Base-by-base conservation (phyloP, 2,329 filamentous ascomycete genomes). In the Aspergillus floridensis region DNA sequence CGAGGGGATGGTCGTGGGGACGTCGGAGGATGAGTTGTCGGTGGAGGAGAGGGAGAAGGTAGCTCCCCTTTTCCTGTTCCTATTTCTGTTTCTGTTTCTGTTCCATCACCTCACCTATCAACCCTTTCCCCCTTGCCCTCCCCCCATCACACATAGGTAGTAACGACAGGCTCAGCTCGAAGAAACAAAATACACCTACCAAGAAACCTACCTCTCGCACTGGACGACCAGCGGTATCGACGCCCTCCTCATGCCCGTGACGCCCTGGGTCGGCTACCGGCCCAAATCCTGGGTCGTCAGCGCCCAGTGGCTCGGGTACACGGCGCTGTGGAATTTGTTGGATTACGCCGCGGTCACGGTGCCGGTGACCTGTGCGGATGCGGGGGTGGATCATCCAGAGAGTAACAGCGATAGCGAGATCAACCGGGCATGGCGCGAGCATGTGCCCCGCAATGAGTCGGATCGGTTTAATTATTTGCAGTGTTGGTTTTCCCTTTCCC, bases 381-480 rank as follows among this genome's bases (percentile, higher is more conserved):
- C 74, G 2, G 63, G 64, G 0, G 49, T 68, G 29, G 68, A 71
- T 64, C 57, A 56, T 31, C 72, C 68, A n/a, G 26, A 29, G 26
- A 8, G 26, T 8, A 29, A 29, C 26, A 16, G 32, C 32, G 32
- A 16, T 10, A 29, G 26, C 32, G 11, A 35, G 32, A 35, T 12
- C 32, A 79, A 52, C 53, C 64, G 44, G 70, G 63, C 0, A 3
- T 79, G 78, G 60, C 49, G 66, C 59, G 61, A 14, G 54, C 68
- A 64, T 71, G 59, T 57, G 65, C 68, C 74, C 0, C 68, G 79
- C 56, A 82, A 80, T 65, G 77, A 77, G 24, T 70, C 79, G 29
- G 83, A 86, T 65, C 69, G 67, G 58, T 79, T 79, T 29, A 81
- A 83, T 66, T 70, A 78, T 63, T 70, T 76, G 16, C 66, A 69